Evolutionary conservation across 129 eudicot species (phyloP).

Genomic region (Mikania micrantha): DNA sequence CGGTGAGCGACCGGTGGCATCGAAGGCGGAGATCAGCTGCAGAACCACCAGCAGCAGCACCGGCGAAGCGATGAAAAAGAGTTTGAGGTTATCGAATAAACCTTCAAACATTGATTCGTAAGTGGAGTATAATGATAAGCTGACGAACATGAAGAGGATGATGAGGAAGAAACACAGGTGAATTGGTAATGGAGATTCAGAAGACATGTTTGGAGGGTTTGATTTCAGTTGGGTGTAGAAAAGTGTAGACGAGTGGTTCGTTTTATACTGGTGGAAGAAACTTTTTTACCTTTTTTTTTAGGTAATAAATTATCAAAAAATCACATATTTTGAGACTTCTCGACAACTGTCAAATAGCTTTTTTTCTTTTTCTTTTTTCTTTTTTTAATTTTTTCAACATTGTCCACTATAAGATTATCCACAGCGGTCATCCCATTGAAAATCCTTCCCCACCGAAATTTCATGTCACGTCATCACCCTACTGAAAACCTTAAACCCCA

Average conservation of each 20-base stretch:
- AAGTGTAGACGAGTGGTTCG: not conserved
- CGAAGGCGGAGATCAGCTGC: conserved; percentile 49
- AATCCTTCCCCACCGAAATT: too few relatives aligned
- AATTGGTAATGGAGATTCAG: conserved; percentile 47
- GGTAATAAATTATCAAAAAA: too few relatives aligned
- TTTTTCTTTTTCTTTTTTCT: too few relatives aligned
- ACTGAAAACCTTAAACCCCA: too few relatives aligned
- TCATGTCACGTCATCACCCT: too few relatives aligned
- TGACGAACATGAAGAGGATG: conserved; percentile 59
- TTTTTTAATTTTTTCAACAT: too few relatives aligned
- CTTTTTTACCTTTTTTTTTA: not conserved
- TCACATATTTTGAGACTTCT: too few relatives aligned
- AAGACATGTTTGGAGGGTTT: conserved; percentile 19
- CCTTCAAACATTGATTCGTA: conserved; percentile 74
- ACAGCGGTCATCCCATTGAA: too few relatives aligned
- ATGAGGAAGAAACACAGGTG: conserved; percentile 66
- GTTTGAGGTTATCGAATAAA: conserved; percentile 60
- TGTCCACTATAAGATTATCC: too few relatives aligned
- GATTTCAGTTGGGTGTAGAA: not conserved
- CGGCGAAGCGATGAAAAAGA: conserved; percentile 64
- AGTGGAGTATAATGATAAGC: conserved; percentile 76
- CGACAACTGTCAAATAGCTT: too few relatives aligned
- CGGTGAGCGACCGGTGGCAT: conserved; percentile 24
- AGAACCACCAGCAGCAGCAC: conserved; percentile 51
- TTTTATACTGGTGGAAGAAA: conserved; percentile 4